Evolutionary conservation across 2,329 filamentous ascomycete species (phyloP), one percentile per base, ranked within the genome.

Genomic region (Hypocreales sp.): DNA sequence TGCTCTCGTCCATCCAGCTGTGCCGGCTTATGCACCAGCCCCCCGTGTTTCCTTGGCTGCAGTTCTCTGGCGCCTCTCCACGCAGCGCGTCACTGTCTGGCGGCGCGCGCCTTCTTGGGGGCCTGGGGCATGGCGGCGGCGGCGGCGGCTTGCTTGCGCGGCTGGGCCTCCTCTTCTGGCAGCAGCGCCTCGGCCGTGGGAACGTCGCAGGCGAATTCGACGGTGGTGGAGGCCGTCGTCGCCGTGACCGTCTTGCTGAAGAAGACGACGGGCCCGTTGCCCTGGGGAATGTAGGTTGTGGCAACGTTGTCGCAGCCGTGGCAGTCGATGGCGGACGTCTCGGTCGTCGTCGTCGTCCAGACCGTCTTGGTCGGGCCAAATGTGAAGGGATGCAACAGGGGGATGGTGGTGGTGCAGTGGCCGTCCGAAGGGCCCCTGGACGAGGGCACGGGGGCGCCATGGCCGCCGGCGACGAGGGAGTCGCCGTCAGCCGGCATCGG

Each of bases 321-420:
- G 36, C 48, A 51, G 33, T 45, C 37, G 15, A 49, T 18, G 15
- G 15, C 17, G 3, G 15, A 13, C 4, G 40, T 44, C 9, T 13
- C 7, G 1, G 48, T 49, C 1, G 27, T 22, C 0, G 48, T 51
- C 2, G 28, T 24, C 2, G 44, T 41, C 31, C 32, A 50, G n/a
- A 41, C 13, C 2, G 47, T 50, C 3, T 8, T 4, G 0, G 35
- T 38, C 5, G 44, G 40, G 2, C 39, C 42, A 5, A 22, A 31
- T 16, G 32, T 40, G 22, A 37, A 36, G 17, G 15, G 4, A 4
- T 24, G 25, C 10, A 28, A 3, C 12, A 31, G 6, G n/a, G 23
- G n/a, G 10, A 39, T 12, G 20, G 19, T 25, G 16, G 28, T 31
- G n/a, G 32, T 33, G 26, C 40, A 44, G 12, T 33, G 22, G 2